These are phyloP conservation scores for Solanum gracilifrons DNA, from an alignment of 257 asterid genomes.

Conservation along the genomic window DNA sequence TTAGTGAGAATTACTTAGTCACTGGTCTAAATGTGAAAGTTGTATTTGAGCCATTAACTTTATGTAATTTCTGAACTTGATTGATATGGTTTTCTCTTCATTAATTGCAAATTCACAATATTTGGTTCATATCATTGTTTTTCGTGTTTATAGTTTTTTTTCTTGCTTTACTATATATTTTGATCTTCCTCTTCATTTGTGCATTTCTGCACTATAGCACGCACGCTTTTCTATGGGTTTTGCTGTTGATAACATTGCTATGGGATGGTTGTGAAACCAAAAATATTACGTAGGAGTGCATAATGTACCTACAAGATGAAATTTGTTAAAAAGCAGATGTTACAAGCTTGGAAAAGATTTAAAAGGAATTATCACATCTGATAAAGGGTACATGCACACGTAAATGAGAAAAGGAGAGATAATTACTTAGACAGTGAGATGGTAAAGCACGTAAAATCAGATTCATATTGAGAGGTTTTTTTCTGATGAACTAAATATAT, in stretches of 20 bases:
- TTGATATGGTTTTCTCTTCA: background rate
- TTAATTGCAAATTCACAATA: background rate
- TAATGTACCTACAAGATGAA: background rate
- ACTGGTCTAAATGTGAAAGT: background rate
- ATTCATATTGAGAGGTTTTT: background rate
- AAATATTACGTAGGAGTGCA: background rate
- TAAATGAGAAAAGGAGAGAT: background rate
- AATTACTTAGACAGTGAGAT: background rate
- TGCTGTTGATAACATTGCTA: background rate
- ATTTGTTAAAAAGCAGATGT: background rate
- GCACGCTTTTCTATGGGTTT: background rate
- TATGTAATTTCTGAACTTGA: background rate
- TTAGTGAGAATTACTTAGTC: background rate
- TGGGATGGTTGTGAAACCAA: background rate
- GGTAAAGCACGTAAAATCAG: background rate
- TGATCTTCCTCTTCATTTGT: background rate
- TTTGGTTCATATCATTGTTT: background rate
- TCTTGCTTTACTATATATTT: background rate
- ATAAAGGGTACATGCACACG: background rate
- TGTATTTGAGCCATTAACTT: background rate
- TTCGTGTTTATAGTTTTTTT: background rate
- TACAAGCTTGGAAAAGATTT: background rate
- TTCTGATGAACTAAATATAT: background rate
- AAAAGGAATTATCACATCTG: background rate
- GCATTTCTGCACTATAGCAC: background rate